Base-by-base conservation (phyloP, 1,284 basidiomycete species). In the Austroboletus novae-zelandiae region DNA sequence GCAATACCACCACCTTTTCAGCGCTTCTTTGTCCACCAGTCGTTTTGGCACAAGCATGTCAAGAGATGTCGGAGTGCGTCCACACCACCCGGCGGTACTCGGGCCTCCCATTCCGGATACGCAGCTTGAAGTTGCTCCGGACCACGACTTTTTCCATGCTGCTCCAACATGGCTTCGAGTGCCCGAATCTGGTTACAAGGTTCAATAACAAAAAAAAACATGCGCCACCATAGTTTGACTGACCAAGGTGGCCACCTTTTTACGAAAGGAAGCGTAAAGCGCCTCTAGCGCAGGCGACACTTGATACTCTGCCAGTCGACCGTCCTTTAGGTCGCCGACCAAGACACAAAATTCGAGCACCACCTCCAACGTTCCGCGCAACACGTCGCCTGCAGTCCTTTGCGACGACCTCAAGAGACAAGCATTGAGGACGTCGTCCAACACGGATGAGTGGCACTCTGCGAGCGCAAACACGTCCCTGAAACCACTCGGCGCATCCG, bases 331-430 rank as follows among this genome's bases (percentile, higher is more conserved):
- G 52, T 89, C 84, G 10, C 84, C 84, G 4, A 86, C 75, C 18
- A 88, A 68, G 37, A 89, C 77, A 35, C 82, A 81, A 52, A 91
- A 78, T 51, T 89, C 83, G 40, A 94, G 73, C 5, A 92, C 74
- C 31, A 83, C 64, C 55, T 88, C 83, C 52, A 93, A 71, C 20
- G 81, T 74, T 25, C 79, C 75, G 45, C 83, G 80, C 32, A 94
- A 71, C 20, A 88, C 69, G 55, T 89, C 84, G 0, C 82, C 82
- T 9, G 79, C 81, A 2, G 77, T 74, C 56, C 83, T 77, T 63
- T 94, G 90, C 3, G 79, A 77, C 0, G 87, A 81, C 34, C 87
- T 74, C 31, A 94, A 69, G n/a, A 94, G 71, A 62, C 89, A 93
- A 11, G 89, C 84, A 47, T 78, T 83, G 25, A 93, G 74, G 29